Evolutionary conservation across 2,329 filamentous ascomycete genomes (phyloP).

Genomic region (Aureobasidium pullulans): DNA sequence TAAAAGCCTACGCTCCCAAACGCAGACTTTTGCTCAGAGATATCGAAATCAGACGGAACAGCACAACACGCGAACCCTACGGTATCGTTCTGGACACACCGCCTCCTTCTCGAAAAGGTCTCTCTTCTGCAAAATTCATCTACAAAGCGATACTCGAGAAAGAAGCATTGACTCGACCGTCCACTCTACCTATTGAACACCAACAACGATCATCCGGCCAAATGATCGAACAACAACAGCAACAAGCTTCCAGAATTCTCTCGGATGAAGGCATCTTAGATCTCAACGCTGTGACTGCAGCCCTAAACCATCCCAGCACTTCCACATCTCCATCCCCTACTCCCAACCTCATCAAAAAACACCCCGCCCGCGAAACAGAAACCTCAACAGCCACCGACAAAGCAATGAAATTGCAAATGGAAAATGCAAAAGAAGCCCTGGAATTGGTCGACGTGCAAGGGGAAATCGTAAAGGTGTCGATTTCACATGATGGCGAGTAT

Average conservation of each 20-base stretch:
- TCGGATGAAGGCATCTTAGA: background rate
- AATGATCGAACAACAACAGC: background rate
- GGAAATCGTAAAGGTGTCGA: slow-evolving; percentile 64
- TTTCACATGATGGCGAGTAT: slow-evolving; percentile 82
- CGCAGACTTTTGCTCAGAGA: slow-evolving; percentile 27
- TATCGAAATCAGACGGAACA: slow-evolving; percentile 29
- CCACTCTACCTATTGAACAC: background rate
- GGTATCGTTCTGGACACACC: slow-evolving; percentile 5
- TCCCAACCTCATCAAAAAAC: too few species aligned
- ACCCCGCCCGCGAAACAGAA: too few species aligned
- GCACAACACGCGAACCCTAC: background rate
- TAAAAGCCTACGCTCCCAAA: slow-evolving; percentile 31
- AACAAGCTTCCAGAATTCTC: background rate
- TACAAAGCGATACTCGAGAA: too few species aligned
- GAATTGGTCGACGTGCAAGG: slow-evolving; percentile 18
- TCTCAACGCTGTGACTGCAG: background rate
- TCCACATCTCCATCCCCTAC: too few species aligned
- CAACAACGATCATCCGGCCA: background rate
- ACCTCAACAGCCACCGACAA: background rate
- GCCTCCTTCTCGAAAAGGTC: too few species aligned
- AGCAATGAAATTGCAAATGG: background rate
- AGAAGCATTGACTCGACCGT: too few species aligned
- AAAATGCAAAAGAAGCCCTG: background rate
- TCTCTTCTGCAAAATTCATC: too few species aligned
- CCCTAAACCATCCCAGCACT: background rate